phyloP scores from a whole-genome alignment of 2,329 filamentous ascomycete genomes.

The Sporothrix schenckii region DNA sequence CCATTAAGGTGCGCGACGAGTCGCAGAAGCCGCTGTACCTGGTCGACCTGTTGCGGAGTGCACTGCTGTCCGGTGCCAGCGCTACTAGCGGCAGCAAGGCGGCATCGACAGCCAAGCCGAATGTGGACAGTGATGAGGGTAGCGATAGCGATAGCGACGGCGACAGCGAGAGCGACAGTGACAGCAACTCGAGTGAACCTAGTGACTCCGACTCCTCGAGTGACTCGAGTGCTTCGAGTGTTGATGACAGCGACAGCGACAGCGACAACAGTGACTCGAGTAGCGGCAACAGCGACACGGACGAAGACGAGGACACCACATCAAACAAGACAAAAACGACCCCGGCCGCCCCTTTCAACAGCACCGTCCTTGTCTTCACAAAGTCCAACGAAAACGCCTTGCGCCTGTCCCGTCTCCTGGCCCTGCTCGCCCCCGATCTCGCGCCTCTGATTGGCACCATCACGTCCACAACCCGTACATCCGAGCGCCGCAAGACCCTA shows the following conservation, averaged over 20 bases:
- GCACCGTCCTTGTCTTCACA: constrained; percentile 77
- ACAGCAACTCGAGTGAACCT: constrained; percentile 38
- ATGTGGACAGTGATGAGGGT: constrained; percentile 34
- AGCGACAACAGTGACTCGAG: neutral
- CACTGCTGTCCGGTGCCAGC: constrained; percentile 47
- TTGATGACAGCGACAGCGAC: neutral
- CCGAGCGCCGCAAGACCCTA: constrained; percentile 68
- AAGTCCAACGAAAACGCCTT: constrained; percentile 86
- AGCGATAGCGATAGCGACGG: constrained; percentile 17
- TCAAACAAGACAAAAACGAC: neutral
- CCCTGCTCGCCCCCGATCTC: constrained; percentile 64
- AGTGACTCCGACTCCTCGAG: neutral
- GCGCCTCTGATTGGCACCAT: constrained; percentile 66
- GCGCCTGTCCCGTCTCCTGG: constrained; percentile 80
- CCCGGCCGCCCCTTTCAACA: constrained; percentile 38
- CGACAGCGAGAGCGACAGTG: constrained; percentile 18
- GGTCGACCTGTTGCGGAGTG: constrained; percentile 70
- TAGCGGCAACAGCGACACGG: neutral
- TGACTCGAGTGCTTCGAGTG: neutral
- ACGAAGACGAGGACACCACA: neutral
- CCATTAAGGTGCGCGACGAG: constrained; percentile 68
- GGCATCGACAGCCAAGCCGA: neutral
- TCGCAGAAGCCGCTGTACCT: constrained; percentile 81
- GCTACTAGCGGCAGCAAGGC: neutral
- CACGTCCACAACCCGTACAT: constrained; percentile 76